Base-by-base conservation (phyloP, 257 asterid species). In the Solanum boliviense region DNA sequence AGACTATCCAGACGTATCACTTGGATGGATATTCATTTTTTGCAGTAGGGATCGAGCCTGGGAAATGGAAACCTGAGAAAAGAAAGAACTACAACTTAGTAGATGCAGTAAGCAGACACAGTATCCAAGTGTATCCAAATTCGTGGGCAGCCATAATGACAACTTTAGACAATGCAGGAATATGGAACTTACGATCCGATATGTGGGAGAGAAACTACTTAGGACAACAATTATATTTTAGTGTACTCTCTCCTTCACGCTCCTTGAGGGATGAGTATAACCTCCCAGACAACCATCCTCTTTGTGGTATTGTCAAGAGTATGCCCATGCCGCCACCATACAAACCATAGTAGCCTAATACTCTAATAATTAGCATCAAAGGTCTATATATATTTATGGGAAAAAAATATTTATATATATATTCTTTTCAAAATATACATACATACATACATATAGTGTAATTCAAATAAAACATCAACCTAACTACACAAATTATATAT, bases 131-230 rank as follows among this genome's bases (percentile, higher is more conserved):
- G 2, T 93, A 93, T 86, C 96, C 96, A 0, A 87, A 90, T 0
- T 92, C 94, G 0, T 93, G 96, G 96, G 94, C 96, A 4, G 94
- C 95, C 5, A 36, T 93, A 13, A 84, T 92, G 95, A 91, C 94
- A 2, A 91, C 96, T 1, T 82, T 92, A 11, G 96, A 93, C 86
- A 93, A 93, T 36, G 95, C 96, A 3, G 96, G 96, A 27, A 89
- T 93, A 93, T 93, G 96, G 96, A 93, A 88, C 85, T 79, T 93
- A 75, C 89, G 96, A 89, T 93, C 96, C 1, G 94, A 90, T 1
- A 92, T 91, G 93, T 32, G 48, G 88, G 94, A 92, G 86, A 91
- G 93, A 62, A 44, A 60, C 1, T 93, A 93, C 87, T 56, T 93
- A 72, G 96, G 96, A 84, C 96, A 93, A 5, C 95, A 93, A 48